Base-by-base conservation (phyloP, 306 rosid genomes). In the Quercus cerris region DNA sequence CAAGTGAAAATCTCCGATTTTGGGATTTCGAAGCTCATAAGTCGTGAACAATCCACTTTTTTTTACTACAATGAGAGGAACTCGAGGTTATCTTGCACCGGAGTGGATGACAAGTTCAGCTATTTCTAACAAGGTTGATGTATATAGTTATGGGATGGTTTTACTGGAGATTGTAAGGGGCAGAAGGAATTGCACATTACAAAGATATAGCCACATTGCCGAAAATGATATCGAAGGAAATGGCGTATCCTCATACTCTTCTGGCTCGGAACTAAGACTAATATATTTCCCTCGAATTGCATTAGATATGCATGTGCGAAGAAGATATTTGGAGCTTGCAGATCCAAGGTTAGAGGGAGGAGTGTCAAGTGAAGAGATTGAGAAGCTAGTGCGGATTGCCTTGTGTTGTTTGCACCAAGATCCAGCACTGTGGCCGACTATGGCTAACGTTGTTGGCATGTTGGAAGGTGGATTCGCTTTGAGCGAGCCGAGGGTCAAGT, bases 1-100 rank as follows among this genome's bases (percentile, higher is more conserved):
- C 97, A 89, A 77, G 91, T 90, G 1, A 94, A 90, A 80, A 89
- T 94, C 61, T 92, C 98, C 38, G 93, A 94, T 84, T 94, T 94
- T 56, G 98, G 98, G 59, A 94, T 92, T 72, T 92, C 98, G 3
- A 94, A 92, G 80, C 90, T 92, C 66, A 90, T 92, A 22, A 81
- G 90, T 23, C 87, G 97, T 0, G 94, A 92, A 79, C 91, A 89
- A 67, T 92, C 97, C 25, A 89, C 85, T 94, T 18, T 92, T 22
- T 94, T 83, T 38, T 38, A 38, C 46, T 38, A 38, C 46, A 38
- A 38, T 38, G 10, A 38, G 3, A 7, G 46, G 11, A 38, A 0
- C 46, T 38, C 46, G 2, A 38, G 46, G 46, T 38, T 7, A 0
- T 7, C 46, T 38, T 38, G 46, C 46, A 7, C 46, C 44, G 0